Base-by-base conservation (phyloP, 192 early-diverging fungal genomes). In the Backusella parvicylindrica region DNA sequence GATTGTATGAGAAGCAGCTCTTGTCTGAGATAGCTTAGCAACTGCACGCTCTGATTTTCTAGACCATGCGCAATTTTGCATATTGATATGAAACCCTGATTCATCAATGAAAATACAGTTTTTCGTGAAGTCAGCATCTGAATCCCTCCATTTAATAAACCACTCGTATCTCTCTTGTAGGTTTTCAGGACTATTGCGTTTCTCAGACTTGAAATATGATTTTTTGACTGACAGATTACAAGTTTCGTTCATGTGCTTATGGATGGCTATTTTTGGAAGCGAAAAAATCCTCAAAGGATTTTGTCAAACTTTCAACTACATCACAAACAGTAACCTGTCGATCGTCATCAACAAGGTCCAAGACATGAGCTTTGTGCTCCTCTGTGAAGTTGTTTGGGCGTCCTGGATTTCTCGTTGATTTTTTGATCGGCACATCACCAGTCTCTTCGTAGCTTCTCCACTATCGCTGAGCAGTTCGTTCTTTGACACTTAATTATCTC, bases 91-190 rank as follows among this genome's bases (percentile, higher is more conserved):
- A 38, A 68, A 8, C 35, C 32, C 66, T 38, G 35, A 68, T 68
- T 68, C 36, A 68, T 68, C 66, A 38, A 68, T 68, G 66, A 68
- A 68, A 21, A 68, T 38, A 68, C 35, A 68, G 32, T 68, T 68
- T 35, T 38, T 68, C 37, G 66, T 38, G 35, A n/a, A 35, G 37
- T 68, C 15, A 38, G 66, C 37, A 68, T 68, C 66, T 68, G 66
- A 64, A 64, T 64, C 28, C 60, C 31, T 64, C 60, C 28, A 64
- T 47, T 70, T 47, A 38, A 70, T 70, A 38, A 70, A 70, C 68
- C 41, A 70, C 41, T 70, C 68, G 68, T 70, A 70, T 70, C 38
- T 70, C 41, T 70, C 37, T 70, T 70, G 41, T 70, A 70, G 38
- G 41, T 28, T 70, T 40, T 70, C 41, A 70, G 60, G 60, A 64